Evolutionary conservation across 441 rosid genomes (phyloP), one percentile per base, ranked within the genome.

Genomic region (Mallotus repandus): DNA sequence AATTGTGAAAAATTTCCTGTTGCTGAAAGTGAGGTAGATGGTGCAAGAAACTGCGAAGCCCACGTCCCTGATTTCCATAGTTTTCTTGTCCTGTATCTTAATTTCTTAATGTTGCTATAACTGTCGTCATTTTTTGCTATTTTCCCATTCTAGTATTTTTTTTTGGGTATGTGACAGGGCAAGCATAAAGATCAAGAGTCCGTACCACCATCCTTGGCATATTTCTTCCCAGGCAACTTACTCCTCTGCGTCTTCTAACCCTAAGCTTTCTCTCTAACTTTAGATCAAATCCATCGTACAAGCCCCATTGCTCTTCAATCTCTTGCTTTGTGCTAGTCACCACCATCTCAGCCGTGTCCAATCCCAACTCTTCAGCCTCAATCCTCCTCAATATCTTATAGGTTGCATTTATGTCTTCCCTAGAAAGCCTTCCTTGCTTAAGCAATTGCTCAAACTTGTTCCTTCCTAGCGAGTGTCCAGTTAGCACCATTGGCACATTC

Each of bases 261-360:
- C 92, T 76, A 35, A 90, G 89, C 78, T 90, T 87, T 76, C 92
- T 76, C 81, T 90, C 96, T 84, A 90, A 76, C 79, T 86, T 86
- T 66, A 81, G 75, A 80, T 90, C 96, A 57, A 90, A 90, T 58
- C 92, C 92, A n/a, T 90, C 92, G 19, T 90, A 90, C 73, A 90
- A 76, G 18, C 92, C 92, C 96, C 92, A 90, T 69, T 90, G 92
- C 68, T 86, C 90, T 73, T 88, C 91, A 25, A 88, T 88, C 87
- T 90, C 96, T 78, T 88, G 96, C 75, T 86, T 86, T 4, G 92
- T 90, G 80, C 96, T 90, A 16, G 96, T 90, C 13, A 88, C 91
- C 72, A 90, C 86, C 91, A 88, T 85, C 72, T 88, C 90, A 22
- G 96, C 81, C 0, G 87, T 84, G 82, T 90, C 96, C 69, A 90